Conservation (phyloP, 2,329 filamentous ascomycete genomes). For the Colletotrichum scovillei region DNA sequence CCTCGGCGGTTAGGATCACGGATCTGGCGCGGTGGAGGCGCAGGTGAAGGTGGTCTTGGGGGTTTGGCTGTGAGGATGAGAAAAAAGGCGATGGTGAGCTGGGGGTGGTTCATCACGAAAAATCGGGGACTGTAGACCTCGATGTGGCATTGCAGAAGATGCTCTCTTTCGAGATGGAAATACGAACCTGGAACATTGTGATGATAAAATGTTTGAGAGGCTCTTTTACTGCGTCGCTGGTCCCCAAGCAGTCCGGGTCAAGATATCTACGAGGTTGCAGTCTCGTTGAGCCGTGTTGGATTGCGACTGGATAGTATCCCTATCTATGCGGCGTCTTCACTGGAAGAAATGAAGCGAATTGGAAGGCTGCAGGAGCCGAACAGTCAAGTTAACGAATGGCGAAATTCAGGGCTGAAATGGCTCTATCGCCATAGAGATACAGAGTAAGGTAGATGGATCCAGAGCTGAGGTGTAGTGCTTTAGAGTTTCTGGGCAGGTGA, state of each 20-base stretch:
- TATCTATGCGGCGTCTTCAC: no score
- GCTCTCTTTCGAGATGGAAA: not conserved
- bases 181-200: constrained; percentile 33
- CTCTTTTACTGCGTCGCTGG: not conserved
- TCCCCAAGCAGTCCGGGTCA: no score
- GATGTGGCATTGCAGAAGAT: not conserved
- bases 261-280: not conserved
- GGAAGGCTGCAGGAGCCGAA: not conserved
- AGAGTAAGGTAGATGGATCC: not conserved
- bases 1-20: constrained; percentile 82
- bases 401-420: constrained; percentile 2
- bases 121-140: no score
- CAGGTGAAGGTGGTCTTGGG: constrained; percentile 80
- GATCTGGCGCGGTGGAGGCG: constrained; percentile 87
- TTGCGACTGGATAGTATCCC: not conserved
- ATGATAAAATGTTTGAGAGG: not conserved
- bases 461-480: not conserved
- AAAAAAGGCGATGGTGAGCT: not conserved
- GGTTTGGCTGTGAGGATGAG: constrained; percentile 65
- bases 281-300: not conserved
- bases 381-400: not conserved
- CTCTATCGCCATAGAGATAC: not conserved
- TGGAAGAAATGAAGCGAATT: not conserved
- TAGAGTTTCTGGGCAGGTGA: constrained; percentile 26
- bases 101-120: not conserved